Conservation (phyloP, 2,329 filamentous ascomycete genomes). For the Trichoderma hamatum region DNA sequence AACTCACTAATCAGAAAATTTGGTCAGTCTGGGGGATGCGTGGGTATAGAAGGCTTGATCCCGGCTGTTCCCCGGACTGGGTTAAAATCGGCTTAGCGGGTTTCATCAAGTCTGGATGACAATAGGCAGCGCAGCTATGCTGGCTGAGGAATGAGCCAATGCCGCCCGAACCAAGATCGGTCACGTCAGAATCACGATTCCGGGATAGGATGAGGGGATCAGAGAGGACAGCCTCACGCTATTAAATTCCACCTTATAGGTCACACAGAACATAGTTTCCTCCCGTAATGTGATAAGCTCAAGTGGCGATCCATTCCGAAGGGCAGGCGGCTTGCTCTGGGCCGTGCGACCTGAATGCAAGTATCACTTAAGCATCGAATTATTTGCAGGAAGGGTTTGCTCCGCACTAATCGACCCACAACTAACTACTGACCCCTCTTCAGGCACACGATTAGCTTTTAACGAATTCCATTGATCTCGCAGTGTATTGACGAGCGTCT, state of each 20-base stretch:
- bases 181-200: slow-evolving; percentile 24
- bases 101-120: slow-evolving; percentile 32
- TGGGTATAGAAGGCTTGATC: slow-evolving; percentile 25
- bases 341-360: too few relatives aligned
- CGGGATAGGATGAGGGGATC: slow-evolving; percentile 48
- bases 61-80: slow-evolving; percentile 24
- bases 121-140: slow-evolving; percentile 41
- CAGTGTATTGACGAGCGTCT: too few relatives aligned
- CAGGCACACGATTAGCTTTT: too few relatives aligned
- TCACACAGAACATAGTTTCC: slow-evolving; percentile 43
- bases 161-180: slow-evolving; percentile 34
- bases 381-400: too few relatives aligned
- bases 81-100: slow-evolving; percentile 4
- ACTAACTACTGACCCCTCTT: too few relatives aligned
- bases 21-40: neutral
- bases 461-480: too few relatives aligned
- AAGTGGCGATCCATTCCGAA: slow-evolving; percentile 39
- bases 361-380: too few relatives aligned
- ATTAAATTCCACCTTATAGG: slow-evolving; percentile 32
- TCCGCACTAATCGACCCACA: too few relatives aligned
- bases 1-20: too few relatives aligned
- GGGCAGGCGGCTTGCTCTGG: too few relatives aligned
- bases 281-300: slow-evolving; percentile 44
- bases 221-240: slow-evolving; percentile 41
- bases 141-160: slow-evolving; percentile 46